These are phyloP conservation scores for Xylaria sp. DNA, from an alignment of 2,329 filamentous ascomycete species.

Conservation along the genomic window DNA sequence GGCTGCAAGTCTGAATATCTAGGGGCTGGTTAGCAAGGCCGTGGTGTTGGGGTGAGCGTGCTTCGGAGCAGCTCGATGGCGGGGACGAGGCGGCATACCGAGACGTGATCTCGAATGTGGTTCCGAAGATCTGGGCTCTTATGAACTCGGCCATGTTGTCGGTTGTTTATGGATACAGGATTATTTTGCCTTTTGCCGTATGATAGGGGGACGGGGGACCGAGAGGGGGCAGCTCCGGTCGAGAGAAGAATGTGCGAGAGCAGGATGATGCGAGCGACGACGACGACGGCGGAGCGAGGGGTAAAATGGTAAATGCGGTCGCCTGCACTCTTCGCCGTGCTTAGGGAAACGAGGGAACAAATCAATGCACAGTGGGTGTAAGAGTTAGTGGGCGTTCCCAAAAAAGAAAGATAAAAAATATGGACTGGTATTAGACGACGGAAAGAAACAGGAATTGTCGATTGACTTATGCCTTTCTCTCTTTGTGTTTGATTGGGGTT, in stretches of 20 bases:
- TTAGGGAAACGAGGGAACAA: not conserved
- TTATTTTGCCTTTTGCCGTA: slow-evolving; percentile 10
- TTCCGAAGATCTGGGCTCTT: slow-evolving; percentile 98
- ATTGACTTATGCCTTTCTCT: slow-evolving; percentile 17
- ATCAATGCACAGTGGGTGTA: not conserved
- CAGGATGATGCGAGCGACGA: slow-evolving; percentile 24
- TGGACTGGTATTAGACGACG: slow-evolving; percentile 8
- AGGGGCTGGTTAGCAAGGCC: slow-evolving; percentile 36
- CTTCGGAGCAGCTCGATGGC: slow-evolving; percentile 4
- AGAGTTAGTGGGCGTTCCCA: slow-evolving; percentile 2
- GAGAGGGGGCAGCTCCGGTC: slow-evolving; percentile 16
- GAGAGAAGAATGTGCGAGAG: slow-evolving; percentile 11
- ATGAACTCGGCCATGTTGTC: slow-evolving; percentile 97
- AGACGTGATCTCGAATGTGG: slow-evolving; percentile 99
- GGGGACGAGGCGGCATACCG: slow-evolving; percentile 67
- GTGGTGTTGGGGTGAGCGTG: slow-evolving; percentile 23
- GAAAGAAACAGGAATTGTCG: slow-evolving; percentile 26
- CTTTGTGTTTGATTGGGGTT: slow-evolving; percentile 19
- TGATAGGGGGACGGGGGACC: slow-evolving; percentile 2
- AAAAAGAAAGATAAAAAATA: slow-evolving; percentile 16
- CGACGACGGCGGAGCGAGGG: slow-evolving; percentile 33
- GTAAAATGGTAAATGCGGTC: slow-evolving; percentile 20
- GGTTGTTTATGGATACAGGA: slow-evolving; percentile 34
- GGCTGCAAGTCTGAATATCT: slow-evolving; percentile 98
- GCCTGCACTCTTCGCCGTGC: slow-evolving; percentile 8